These are phyloP conservation scores for Xylaria sp. DNA, from an alignment of 2,329 filamentous ascomycete genomes.

Conservation along the genomic window DNA sequence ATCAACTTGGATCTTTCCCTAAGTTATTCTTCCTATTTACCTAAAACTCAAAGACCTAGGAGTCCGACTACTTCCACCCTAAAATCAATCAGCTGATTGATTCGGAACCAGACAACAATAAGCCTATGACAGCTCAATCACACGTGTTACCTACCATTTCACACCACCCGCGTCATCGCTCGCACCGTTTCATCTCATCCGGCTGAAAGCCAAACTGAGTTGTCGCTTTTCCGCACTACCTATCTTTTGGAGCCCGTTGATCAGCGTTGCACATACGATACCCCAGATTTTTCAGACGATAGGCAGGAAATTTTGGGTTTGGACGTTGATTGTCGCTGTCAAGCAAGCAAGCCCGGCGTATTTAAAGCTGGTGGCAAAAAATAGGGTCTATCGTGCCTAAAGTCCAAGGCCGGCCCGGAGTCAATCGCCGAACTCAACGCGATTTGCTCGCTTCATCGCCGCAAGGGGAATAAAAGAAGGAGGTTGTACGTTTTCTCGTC, in stretches of 20 bases:
- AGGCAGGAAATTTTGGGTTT: not conserved
- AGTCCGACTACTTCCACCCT: not conserved
- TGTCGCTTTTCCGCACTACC: not conserved
- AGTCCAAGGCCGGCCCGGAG: not conserved
- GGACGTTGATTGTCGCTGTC: not conserved
- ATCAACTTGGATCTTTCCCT: not conserved
- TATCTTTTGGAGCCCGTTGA: not conserved
- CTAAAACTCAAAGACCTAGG: not conserved
- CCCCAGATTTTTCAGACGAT: too few species aligned
- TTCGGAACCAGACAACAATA: not conserved
- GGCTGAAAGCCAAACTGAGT: not conserved
- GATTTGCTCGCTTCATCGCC: not conserved
- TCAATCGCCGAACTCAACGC: not conserved
- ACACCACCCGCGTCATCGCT: constrained; percentile 17
- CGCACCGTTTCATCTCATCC: constrained; percentile 6
- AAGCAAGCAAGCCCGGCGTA: not conserved
- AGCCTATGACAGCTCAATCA: constrained; percentile 1
- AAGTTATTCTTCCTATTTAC: not conserved
- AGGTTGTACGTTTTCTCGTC: not conserved
- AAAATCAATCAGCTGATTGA: not conserved
- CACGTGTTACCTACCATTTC: constrained; percentile 15
- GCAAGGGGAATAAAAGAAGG: not conserved
- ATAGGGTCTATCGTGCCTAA: not conserved
- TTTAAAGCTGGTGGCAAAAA: constrained; percentile 1
- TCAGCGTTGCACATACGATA: not conserved